A percentile compares a stretch with the other conserved stretches of the same genome.
phyloP scores from a whole-genome alignment of 2,329 filamentous ascomycete genomes.

The Pestalotiopsis fici region DNA sequence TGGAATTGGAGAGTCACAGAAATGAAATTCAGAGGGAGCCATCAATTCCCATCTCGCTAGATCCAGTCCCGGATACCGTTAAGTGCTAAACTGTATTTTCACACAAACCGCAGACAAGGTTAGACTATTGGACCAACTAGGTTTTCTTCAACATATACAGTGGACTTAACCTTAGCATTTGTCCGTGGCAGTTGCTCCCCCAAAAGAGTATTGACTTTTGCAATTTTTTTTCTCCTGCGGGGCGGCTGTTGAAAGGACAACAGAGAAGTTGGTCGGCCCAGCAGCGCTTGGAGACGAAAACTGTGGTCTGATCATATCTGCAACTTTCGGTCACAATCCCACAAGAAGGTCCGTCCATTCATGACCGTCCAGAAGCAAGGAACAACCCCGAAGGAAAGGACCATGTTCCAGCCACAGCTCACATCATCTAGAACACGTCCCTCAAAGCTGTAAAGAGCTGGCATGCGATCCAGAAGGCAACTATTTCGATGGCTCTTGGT shows the following conservation, averaged over 20 bases:
- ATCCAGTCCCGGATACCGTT: background rate
- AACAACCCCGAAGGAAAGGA: too few relatives aligned
- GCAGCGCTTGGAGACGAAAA: background rate
- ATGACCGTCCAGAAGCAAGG: too few relatives aligned
- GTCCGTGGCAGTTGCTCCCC: background rate
- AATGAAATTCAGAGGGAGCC: background rate
- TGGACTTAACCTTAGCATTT: background rate
- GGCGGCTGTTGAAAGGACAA: background rate
- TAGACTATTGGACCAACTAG: background rate
- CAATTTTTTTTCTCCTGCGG: background rate
- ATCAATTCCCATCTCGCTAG: background rate
- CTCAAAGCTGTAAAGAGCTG: too few relatives aligned
- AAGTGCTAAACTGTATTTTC: background rate
- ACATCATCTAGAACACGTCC: too few relatives aligned
- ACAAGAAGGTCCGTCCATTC: background rate
- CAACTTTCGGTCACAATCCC: background rate
- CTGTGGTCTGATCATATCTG: background rate
- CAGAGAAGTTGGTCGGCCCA: background rate
- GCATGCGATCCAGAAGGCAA: too few relatives aligned
- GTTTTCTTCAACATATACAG: background rate
- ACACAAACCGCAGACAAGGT: background rate
- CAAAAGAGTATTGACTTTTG: background rate
- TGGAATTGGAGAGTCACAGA: too few relatives aligned
- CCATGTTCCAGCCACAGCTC: too few relatives aligned
- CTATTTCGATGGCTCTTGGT: too few relatives aligned